Base-by-base conservation (phyloP, 768 basidiomycete genomes). In the Rhizopogon vesiculosus region DNA sequence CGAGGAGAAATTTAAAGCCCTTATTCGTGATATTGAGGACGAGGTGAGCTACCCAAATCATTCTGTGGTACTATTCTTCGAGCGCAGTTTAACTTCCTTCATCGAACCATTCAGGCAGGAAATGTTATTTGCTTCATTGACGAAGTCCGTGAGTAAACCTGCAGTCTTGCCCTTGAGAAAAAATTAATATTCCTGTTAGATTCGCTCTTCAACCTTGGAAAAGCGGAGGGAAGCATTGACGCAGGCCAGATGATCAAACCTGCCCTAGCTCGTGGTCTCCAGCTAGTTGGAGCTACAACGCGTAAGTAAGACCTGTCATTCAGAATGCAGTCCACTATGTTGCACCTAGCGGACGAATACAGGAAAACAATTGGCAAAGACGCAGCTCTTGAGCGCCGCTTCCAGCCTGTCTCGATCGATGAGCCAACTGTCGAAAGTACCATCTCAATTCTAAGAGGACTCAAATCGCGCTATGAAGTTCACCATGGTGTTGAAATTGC, bases 181-280 rank as follows among this genome's bases (percentile, higher is more conserved):
- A 7, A n/a, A 38, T 29, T 39, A 2, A 58, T 29, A 2, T 40
- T 35, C 13, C 12, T 53, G 9, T 5, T 54, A 89, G 87, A 92
- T 59, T 86, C 81, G 0, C 75, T 93, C 3, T 91, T 93, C 75
- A 90, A 93, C 54, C 80, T 96, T 7, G 93, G 93, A 1, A 95
- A 95, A 69, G 80, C 90, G 0, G 93, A 95, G 72, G 93, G 93
- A 22, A 91, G 90, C 59, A 87, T 96, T 56, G 93, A 95, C 62
- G 93, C 90, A 1, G 92, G 92, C 0, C 87, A 91, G 62, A 93
- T 94, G 91, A 93, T 94, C 62, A 95, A 93, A 64, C 92, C 92
- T 31, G 89, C 93, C 0, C 77, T 95, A 1, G 93, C 93, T 6
- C 77, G 92, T 38, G 93, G 93, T 6, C 73, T 96, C 7, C 89